phyloP scores from a whole-genome alignment of 768 basidiomycete genomes.

The Agrocybe pediades region DNA sequence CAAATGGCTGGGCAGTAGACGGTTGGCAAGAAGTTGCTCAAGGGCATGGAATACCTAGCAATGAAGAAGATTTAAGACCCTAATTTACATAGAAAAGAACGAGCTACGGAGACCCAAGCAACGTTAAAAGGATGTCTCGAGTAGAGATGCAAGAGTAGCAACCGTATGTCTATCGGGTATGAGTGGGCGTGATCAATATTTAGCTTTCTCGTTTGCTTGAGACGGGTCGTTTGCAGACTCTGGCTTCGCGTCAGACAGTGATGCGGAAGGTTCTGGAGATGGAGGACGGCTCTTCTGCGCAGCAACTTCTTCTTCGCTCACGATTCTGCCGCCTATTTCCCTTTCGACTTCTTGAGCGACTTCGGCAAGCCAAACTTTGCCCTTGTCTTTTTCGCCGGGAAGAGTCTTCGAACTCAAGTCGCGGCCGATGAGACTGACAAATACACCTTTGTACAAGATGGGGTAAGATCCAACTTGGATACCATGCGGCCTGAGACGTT shows the following conservation, averaged over 20 bases:
- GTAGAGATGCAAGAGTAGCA: constrained; percentile 2
- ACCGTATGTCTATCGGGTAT: constrained; percentile 1
- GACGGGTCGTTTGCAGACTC: background rate
- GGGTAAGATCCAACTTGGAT: constrained; percentile 86
- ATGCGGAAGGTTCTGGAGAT: constrained; percentile 6
- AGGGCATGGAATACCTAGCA: background rate
- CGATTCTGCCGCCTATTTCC: constrained; percentile 57
- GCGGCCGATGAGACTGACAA: constrained; percentile 70
- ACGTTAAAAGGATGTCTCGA: constrained; percentile 6
- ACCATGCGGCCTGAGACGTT: constrained; percentile 69
- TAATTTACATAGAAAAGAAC: constrained; percentile 8
- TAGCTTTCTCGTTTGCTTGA: constrained; percentile 12
- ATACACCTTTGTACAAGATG: constrained; percentile 62
- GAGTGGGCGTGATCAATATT: constrained; percentile 10
- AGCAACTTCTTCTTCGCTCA: constrained; percentile 67
- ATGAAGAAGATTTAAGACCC: constrained; percentile 2
- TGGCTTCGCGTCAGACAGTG: constrained; percentile 1
- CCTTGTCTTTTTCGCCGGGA: constrained; percentile 46
- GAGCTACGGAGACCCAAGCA: constrained; percentile 12
- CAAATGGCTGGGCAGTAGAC: background rate
- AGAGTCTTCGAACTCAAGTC: constrained; percentile 28
- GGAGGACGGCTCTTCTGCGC: constrained; percentile 40
- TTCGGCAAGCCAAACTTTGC: constrained; percentile 47
- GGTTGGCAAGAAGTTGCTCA: background rate
- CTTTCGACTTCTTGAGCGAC: constrained; percentile 65